Conservation (phyloP, 1,284 basidiomycete genomes). For the Lentinula novae-zelandiae region DNA sequence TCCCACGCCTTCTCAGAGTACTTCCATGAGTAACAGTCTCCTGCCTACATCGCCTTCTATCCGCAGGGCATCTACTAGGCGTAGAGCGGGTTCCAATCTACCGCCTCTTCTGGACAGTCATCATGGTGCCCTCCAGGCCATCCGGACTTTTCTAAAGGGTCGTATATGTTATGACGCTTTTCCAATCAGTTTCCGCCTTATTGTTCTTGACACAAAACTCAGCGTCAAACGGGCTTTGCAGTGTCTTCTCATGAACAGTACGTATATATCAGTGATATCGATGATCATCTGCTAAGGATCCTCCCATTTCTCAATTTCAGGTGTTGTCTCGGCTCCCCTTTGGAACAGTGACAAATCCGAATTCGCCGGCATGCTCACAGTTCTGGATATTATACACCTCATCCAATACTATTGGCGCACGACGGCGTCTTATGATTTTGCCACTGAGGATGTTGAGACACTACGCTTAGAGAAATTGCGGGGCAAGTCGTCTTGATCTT, state of each 20-base stretch:
- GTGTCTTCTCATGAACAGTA: conserved; percentile 86
- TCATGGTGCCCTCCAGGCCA: conserved; percentile 71
- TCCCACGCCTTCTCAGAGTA: not conserved
- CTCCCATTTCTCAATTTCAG: conserved; percentile 36
- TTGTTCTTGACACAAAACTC: conserved; percentile 93
- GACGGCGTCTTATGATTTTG: conserved; percentile 80
- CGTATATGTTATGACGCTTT: conserved; percentile 93
- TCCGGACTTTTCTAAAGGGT: conserved; percentile 81
- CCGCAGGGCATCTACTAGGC: conserved; percentile 38
- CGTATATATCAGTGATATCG: conserved; percentile 7
- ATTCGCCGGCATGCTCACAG: conserved; percentile 96
- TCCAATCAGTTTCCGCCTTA: conserved; percentile 93
- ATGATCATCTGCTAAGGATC: not conserved
- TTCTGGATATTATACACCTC: conserved; percentile 93
- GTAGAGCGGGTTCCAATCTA: conserved; percentile 57
- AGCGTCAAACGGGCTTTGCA: conserved; percentile 92
- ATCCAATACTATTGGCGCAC: conserved; percentile 94
- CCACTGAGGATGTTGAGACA: conserved; percentile 90
- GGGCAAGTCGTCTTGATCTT: conserved; percentile 48
- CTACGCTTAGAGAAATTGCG: conserved; percentile 86
- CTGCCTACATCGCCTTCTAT: conserved; percentile 13
- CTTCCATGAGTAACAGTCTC: conserved; percentile 11
- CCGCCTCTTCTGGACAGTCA: conserved; percentile 64
- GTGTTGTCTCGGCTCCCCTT: conserved; percentile 97
- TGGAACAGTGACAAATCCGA: conserved; percentile 92